phyloP scores from a whole-genome alignment of 441 rosid genomes.

The Erodium texanum region DNA sequence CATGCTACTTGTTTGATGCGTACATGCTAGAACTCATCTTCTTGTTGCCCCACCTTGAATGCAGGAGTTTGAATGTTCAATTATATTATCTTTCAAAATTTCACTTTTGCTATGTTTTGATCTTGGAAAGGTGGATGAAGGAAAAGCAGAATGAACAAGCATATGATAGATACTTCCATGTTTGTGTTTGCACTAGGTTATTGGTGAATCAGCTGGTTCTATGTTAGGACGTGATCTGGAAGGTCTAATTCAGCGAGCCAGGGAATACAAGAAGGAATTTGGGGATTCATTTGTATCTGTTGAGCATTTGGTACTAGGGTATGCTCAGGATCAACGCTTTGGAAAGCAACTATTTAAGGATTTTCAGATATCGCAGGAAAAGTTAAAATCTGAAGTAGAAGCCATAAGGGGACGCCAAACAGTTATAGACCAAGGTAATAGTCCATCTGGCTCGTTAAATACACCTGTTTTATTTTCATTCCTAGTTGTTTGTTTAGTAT shows the following conservation, averaged over 20 bases:
- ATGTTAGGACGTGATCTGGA: constrained; percentile 97
- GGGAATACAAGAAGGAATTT: constrained; percentile 78
- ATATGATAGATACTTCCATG: background rate
- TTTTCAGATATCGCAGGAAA: constrained; percentile 59
- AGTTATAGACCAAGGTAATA: constrained; percentile 86
- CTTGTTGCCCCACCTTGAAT: background rate
- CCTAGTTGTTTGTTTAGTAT: background rate
- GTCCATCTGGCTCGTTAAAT: background rate
- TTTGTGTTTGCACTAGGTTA: constrained; percentile 37
- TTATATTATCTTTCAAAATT: background rate
- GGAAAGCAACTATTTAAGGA: constrained; percentile 84
- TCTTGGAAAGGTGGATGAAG: background rate
- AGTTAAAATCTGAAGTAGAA: constrained; percentile 75
- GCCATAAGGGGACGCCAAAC: constrained; percentile 93
- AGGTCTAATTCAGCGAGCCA: constrained; percentile 69
- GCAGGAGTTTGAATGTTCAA: background rate
- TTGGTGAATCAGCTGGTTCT: constrained; percentile 81
- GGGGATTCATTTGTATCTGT: constrained; percentile 91
- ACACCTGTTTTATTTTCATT: constrained; percentile 5
- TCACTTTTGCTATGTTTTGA: constrained; percentile 1
- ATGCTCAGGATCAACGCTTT: constrained; percentile 69
- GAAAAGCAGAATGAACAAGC: background rate
- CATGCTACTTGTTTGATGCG: background rate
- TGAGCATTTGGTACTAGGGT: constrained; percentile 93
- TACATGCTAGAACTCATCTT: background rate